Evolutionary conservation across 2,329 filamentous ascomycete species (phyloP).

Genomic region (Phaeosphaeria sp.): DNA sequence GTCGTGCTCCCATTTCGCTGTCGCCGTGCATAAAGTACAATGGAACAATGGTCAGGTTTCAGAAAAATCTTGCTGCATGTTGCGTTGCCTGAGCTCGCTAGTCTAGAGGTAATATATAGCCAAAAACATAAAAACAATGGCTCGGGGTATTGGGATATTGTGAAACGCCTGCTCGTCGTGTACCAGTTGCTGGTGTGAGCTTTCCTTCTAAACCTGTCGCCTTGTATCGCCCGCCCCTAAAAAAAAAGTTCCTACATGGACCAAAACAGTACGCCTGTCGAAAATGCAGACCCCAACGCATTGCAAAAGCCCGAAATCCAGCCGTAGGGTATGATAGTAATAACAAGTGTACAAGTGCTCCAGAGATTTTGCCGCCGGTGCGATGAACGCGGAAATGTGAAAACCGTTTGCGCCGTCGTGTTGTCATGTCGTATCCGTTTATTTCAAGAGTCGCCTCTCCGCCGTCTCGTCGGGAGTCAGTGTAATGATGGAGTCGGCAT

Average conservation of each 20-base stretch:
- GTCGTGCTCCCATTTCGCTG: neutral
- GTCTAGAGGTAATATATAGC: conserved; percentile 6
- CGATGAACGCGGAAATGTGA: conserved; percentile 6
- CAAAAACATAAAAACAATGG: conserved; percentile 15
- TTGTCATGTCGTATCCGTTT: conserved; percentile 24
- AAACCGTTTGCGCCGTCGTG: conserved; percentile 19
- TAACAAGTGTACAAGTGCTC: conserved; percentile 11
- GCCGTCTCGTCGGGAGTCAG: conserved; percentile 39
- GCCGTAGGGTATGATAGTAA: conserved; percentile 11
- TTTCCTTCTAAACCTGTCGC: conserved; percentile 27
- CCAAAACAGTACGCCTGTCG: conserved; percentile 20
- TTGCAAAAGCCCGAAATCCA: conserved; percentile 6
- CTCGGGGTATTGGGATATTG: conserved; percentile 33
- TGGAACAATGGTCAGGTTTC: neutral
- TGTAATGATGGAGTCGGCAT: conserved; percentile 41
- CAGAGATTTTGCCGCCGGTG: conserved; percentile 20
- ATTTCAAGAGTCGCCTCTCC: conserved; percentile 40
- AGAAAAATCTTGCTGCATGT: conserved; percentile 2
- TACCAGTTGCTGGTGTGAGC: conserved; percentile 27
- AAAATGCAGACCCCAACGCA: conserved; percentile 7
- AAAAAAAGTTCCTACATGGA: conserved; percentile 11
- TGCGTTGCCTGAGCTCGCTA: conserved; percentile 15
- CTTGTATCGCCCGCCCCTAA: conserved; percentile 18
- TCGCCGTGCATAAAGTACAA: neutral
- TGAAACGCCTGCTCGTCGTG: conserved; percentile 31